Evolutionary conservation across 805 yeast species (phyloP), one percentile per base, ranked within the genome.

Genomic region (Monosporozyma aerobia): DNA sequence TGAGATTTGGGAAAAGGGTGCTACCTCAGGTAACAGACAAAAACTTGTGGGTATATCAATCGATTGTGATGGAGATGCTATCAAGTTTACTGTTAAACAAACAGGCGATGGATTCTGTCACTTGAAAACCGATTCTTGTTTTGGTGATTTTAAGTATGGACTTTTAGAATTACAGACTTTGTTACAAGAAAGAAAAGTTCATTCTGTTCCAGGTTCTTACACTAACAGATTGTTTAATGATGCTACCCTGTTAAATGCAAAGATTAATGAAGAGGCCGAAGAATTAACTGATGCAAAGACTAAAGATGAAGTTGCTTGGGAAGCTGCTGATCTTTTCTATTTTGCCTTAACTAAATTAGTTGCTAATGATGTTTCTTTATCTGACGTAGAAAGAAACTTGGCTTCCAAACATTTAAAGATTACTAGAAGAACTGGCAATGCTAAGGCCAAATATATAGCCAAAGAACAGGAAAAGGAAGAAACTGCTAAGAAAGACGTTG

Each of bases 11-110:
- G 86, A 83, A 68, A 94, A 94, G 69, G 99, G 99, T 32, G 85
- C 85, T 52, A 87, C 97, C 1, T 86, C 96, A n/a, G 99, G 99
- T 22, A 95, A 96, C 50, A 87, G 95, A 1, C 99, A 94, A 72
- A 76, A 76, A 59, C 75, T 94, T 48, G 59, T 85, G 25, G 71
- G 76, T 45, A 68, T 94, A 53, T 84, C 81, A 51, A 70, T 80
- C 55, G 99, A 94, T 71, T 94, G 99, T 70, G 99, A 94, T 70
- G 82, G 86, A 47, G 99, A 94, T 68, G 87, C 95, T 57, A 71
- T 94, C 62, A 85, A 87, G 72, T 88, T 92, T 64, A 77, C 84
- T 22, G 99, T 94, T 32, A 83, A 81, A 58, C 97, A 90, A 67
- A 69, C 78, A 1, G 97, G 95, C 32, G 53, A 54, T n/a, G 97